These are phyloP conservation scores for sorghum (Sorghum bicolor) DNA, from an alignment of 176 grass and related monocot genomes.

Conservation along the genomic window Sorghum_bicolor_NCBIv3 NC_012870.2:14435001-14435500, in stretches of 20 bases:
- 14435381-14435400: conserved; percentile 75
- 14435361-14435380: conserved; percentile 99
- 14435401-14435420: conserved; percentile 92
- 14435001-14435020: conserved; percentile 91
- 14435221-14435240: conserved; percentile 87
- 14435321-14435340: neutral
- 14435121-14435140: neutral
- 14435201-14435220: conserved; percentile 90
- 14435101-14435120: neutral
- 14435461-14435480: conserved; percentile 59
- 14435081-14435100: neutral
- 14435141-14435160: conserved; percentile 59
- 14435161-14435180: conserved; percentile 86
- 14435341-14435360: conserved; percentile 55
- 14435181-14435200: conserved; percentile 81
- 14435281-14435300: conserved; percentile 32
- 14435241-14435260: conserved; percentile 95
- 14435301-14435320: conserved; percentile 1
- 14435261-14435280: conserved; percentile 77
- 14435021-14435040: conserved; percentile 82
- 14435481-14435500: neutral
- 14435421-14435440: conserved; percentile 95
- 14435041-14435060: conserved; percentile 73
- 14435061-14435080: conserved; percentile 56
- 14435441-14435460: conserved; percentile 89